Base-by-base conservation (phyloP, 768 basidiomycete genomes). In the Auriculariales sp. region DNA sequence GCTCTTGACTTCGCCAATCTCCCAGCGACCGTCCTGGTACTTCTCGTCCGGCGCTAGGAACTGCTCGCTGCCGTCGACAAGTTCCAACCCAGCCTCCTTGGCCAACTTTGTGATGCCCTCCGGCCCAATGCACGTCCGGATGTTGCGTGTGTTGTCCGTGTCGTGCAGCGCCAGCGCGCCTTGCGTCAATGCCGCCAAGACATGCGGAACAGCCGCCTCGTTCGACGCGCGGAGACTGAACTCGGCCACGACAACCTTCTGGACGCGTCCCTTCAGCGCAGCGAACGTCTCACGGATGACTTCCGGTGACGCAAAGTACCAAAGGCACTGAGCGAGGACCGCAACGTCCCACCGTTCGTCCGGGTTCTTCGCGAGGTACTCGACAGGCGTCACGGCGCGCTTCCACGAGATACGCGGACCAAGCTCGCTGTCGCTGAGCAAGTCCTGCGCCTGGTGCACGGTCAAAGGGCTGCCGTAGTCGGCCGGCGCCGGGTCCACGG, bases 281-380 rank as follows among this genome's bases (percentile, higher is more conserved):
- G 50, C 45, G 17, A 70, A 57, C 15, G 64, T 68, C 3, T 51
- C 51, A 17, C 44, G 24, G 50, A 69, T 50, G 33, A 57, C 55
- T 17, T 57, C 29, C 25, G 67, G 66, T n/a, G 64, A 59, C 36
- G 64, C 33, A 54, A 70, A 68, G 60, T 70, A 70, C 65, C 66
- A 70, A 32, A 62, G 55, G 56, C 63, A 65, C 53, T 63, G 61
- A 4, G 63, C 61, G 25, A 70, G 56, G 17, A 70, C 60, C 0
- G 60, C 65, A 33, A 60, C 57, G 55, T 66, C 65, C 54, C 57
- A 70, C 6, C 50, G 45, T 49, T 49, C 52, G 6, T 52, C 54
- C 10, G 35, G 24, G 22, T 42, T 19, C 33, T 54, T 48, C 3
- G 54, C 49, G 47, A 67, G 57, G 55, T 61, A 62, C 2, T 49